Percentiles rank a stretch among this genome's conserved stretches.
Conservation (phyloP, 495 filamentous ascomycete genomes). For the Entonaema liquescens region DNA sequence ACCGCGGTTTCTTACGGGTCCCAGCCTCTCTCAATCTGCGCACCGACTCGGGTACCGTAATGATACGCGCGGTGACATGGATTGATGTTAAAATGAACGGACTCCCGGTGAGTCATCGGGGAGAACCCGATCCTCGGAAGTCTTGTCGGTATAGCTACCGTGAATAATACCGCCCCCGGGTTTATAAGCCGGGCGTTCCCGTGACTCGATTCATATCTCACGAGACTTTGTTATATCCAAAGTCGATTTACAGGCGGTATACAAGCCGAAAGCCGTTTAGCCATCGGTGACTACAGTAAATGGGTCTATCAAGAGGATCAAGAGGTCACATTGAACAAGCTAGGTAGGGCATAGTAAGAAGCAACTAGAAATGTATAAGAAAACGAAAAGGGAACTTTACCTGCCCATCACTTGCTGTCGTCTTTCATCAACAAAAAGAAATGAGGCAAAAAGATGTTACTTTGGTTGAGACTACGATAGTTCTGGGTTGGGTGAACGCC, state of each 20-base stretch:
- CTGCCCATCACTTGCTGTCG: background rate
- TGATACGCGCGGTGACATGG: background rate
- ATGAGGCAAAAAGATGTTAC: background rate
- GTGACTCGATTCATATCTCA: background rate
- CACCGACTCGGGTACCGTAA: background rate
- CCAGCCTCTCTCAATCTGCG: background rate
- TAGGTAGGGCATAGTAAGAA: background rate
- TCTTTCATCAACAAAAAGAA: background rate
- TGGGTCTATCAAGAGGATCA: background rate
- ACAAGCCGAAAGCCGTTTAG: background rate
- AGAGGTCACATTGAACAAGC: background rate
- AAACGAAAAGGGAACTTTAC: background rate
- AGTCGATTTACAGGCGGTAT: background rate
- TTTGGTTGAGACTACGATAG: background rate
- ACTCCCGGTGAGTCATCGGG: background rate
- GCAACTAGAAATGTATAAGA: slow-evolving; percentile 1
- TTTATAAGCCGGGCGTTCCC: background rate
- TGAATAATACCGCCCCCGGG: background rate
- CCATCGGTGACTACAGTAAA: background rate
- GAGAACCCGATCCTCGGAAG: background rate
- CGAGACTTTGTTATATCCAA: background rate
- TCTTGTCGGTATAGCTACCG: background rate
- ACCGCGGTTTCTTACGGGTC: background rate
- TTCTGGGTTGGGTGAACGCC: background rate
- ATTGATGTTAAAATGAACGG: background rate